phyloP scores from a whole-genome alignment of 2,329 filamentous ascomycete genomes.

The Claviceps capensis region DNA sequence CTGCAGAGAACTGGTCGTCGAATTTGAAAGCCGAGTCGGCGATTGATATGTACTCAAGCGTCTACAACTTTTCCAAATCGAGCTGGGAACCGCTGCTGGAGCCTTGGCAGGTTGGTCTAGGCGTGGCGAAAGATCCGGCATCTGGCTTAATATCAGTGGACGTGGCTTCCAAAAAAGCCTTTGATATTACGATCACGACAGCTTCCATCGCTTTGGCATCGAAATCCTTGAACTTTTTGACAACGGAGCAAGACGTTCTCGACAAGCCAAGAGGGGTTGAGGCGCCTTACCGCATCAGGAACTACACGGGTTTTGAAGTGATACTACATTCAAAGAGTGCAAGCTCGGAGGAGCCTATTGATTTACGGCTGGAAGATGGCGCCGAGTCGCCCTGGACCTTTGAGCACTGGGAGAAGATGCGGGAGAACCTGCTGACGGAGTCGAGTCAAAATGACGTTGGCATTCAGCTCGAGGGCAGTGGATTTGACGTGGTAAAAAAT shows the following conservation, averaged over 20 bases:
- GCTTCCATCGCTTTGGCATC: conserved; percentile 86
- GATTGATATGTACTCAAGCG: conserved; percentile 89
- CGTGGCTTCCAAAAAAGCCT: conserved; percentile 72
- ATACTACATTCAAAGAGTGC: conserved; percentile 66
- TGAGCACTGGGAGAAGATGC: conserved; percentile 91
- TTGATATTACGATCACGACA: conserved; percentile 86
- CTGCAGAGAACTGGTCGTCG: conserved; percentile 82
- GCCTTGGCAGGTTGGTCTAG: conserved; percentile 89
- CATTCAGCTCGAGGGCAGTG: conserved; percentile 78
- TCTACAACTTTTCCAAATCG: conserved; percentile 98
- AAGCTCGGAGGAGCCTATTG: conserved; percentile 51
- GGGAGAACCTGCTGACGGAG: conserved; percentile 81
- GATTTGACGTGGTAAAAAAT: conserved; percentile 79
- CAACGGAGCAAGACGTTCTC: conserved; percentile 71
- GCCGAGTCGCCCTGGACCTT: conserved; percentile 93
- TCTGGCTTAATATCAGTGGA: conserved; percentile 73
- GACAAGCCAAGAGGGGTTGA: conserved; percentile 87
- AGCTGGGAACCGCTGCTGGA: conserved; percentile 95
- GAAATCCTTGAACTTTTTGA: conserved; percentile 84
- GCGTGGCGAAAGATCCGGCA: conserved; percentile 64
- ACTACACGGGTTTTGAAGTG: conserved; percentile 89
- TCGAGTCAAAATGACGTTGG: conserved; percentile 66
- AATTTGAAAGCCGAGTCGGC: conserved; percentile 75
- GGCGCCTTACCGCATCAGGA: conserved; percentile 84
- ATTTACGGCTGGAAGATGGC: conserved; percentile 70